Percentiles rank a stretch among this genome's conserved stretches.
Evolutionary conservation across 495 filamentous ascomycete genomes (phyloP).

Genomic region (Xylaria palmicola): DNA sequence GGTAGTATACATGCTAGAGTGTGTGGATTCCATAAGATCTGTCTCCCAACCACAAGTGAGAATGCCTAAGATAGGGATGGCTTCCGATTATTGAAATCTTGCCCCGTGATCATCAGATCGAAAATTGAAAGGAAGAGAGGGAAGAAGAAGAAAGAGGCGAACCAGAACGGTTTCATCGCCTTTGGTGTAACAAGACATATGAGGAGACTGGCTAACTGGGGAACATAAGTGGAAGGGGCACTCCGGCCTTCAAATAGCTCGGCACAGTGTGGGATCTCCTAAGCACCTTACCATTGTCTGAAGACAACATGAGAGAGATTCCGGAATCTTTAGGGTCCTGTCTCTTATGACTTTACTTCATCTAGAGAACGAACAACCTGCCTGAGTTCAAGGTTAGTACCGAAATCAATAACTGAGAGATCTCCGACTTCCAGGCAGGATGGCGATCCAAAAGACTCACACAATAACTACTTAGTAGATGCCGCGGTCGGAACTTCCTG

Average conservation of each 20-base stretch:
- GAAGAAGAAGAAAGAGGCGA: no score
- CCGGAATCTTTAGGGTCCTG: background rate
- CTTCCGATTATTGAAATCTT: background rate
- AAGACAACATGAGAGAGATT: background rate
- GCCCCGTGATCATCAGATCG: conserved; percentile 4
- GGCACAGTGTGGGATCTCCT: background rate
- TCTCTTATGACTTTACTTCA: background rate
- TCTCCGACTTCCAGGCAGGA: background rate
- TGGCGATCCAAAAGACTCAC: background rate
- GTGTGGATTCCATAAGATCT: conserved; percentile 18
- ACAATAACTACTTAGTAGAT: background rate
- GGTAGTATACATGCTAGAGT: conserved; percentile 15
- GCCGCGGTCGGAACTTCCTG: background rate
- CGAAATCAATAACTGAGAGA: background rate
- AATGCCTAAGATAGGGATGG: conserved; percentile 7
- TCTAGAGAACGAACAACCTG: background rate
- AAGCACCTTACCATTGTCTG: background rate
- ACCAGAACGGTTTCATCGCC: background rate
- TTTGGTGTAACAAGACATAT: background rate
- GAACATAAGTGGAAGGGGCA: background rate
- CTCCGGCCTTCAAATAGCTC: background rate
- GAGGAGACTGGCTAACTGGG: background rate
- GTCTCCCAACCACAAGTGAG: conserved; percentile 8
- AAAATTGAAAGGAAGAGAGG: background rate
- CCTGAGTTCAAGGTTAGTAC: background rate